A percentile compares a stretch with the other conserved stretches of the same genome.
Evolutionary conservation across 2,329 filamentous ascomycete genomes (phyloP).

Genomic region (Clonostachys byssicola): DNA sequence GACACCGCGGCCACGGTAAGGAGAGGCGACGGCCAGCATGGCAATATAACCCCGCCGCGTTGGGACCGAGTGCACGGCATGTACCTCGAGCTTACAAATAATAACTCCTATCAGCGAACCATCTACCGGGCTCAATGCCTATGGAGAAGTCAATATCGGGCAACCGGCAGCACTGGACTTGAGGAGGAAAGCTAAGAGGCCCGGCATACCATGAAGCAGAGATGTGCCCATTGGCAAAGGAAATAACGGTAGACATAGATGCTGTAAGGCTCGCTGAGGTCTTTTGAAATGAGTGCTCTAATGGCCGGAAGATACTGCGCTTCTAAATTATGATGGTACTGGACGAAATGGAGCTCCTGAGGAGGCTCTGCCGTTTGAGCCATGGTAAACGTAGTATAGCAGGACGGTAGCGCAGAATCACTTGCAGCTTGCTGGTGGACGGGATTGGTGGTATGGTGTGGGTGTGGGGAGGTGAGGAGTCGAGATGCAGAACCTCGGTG

Average conservation of each 20-base stretch:
- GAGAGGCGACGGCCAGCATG: slow-evolving; percentile 88
- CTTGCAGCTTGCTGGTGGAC: no score
- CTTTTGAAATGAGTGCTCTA: slow-evolving; percentile 88
- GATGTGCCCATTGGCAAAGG: slow-evolving; percentile 91
- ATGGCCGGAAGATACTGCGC: slow-evolving; percentile 75
- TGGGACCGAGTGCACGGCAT: slow-evolving; percentile 72
- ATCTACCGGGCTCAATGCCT: slow-evolving; percentile 58
- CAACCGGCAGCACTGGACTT: neutral
- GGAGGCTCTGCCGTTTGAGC: slow-evolving; percentile 27
- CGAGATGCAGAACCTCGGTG: no score
- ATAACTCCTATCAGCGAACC: slow-evolving; percentile 79
- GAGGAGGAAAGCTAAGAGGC: neutral
- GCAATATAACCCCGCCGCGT: slow-evolving; percentile 90
- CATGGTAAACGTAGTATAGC: slow-evolving; percentile 21
- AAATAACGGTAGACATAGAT: slow-evolving; percentile 99
- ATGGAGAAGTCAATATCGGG: slow-evolving; percentile 1
- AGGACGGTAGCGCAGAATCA: neutral
- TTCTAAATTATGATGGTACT: slow-evolving; percentile 59
- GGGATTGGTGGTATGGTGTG: no score
- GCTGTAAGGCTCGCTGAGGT: slow-evolving; percentile 96
- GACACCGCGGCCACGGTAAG: slow-evolving; percentile 79
- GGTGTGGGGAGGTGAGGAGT: no score
- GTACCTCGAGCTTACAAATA: slow-evolving; percentile 89
- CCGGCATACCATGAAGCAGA: slow-evolving; percentile 82
- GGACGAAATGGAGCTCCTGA: slow-evolving; percentile 51